These are phyloP conservation scores for Combretum micranthum DNA, from an alignment of 345 rosid species.

Conservation along the genomic window DNA sequence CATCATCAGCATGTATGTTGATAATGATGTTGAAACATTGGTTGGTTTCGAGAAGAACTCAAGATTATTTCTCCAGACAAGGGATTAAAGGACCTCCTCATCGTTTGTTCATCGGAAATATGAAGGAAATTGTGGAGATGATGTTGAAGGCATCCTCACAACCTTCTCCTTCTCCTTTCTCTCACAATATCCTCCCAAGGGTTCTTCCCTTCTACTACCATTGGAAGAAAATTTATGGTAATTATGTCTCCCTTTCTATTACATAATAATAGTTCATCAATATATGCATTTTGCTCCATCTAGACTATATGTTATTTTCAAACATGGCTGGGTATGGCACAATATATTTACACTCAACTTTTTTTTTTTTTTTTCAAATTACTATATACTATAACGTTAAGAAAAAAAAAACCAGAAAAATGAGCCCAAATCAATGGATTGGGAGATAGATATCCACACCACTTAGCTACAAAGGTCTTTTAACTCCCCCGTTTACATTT, in stretches of 20 bases:
- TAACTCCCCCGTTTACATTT: too few relatives aligned
- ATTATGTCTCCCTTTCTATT: not conserved
- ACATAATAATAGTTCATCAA: too few relatives aligned
- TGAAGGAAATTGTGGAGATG: slow-evolving; percentile 82
- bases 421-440: too few relatives aligned
- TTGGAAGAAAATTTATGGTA: slow-evolving; percentile 97
- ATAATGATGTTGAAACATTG: slow-evolving; percentile 54
- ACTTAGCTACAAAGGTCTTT: too few relatives aligned
- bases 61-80: slow-evolving; percentile 85
- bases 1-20: slow-evolving; percentile 21
- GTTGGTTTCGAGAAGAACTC: slow-evolving; percentile 92
- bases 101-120: slow-evolving; percentile 92
- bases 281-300: too few relatives aligned
- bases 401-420: too few relatives aligned
- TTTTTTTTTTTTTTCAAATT: too few relatives aligned
- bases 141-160: slow-evolving; percentile 84
- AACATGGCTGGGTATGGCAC: too few relatives aligned
- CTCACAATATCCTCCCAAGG: slow-evolving; percentile 94
- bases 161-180: slow-evolving; percentile 79
- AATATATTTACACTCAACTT: too few relatives aligned
- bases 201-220: slow-evolving; percentile 92
- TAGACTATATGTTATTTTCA: too few relatives aligned
- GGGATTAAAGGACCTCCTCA: slow-evolving; percentile 98
- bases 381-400: too few relatives aligned
- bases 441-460: too few relatives aligned